Conservation (phyloP, 2,329 filamentous ascomycete species). For the Onygena corvina region DNA sequence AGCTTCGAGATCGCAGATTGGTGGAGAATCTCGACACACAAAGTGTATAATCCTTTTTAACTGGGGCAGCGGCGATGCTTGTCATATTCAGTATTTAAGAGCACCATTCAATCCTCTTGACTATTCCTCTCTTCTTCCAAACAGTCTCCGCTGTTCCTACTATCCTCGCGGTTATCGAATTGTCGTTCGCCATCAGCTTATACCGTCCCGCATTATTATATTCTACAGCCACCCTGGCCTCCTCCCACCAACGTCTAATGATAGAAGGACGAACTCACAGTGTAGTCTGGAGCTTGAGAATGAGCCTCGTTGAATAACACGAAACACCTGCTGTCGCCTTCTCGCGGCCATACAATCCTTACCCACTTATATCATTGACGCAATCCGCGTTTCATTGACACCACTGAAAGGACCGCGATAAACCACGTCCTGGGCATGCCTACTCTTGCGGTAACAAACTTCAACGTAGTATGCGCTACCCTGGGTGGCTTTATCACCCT, state of each 20-base stretch:
- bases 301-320: conserved; percentile 3
- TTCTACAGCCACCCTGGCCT: background rate
- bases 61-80: background rate
- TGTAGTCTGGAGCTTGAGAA: conserved; percentile 2
- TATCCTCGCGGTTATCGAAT: no score
- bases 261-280: background rate
- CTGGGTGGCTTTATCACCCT: conserved; percentile 77
- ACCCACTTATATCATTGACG: no score
- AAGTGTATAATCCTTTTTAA: background rate
- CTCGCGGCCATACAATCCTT: background rate
- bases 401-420: no score
- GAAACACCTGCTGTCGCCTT: background rate
- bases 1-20: conserved; percentile 6
- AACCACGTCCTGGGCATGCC: no score
- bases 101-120: background rate
- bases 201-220: background rate
- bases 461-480: conserved; percentile 71
- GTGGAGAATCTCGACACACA: conserved; percentile 2
- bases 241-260: background rate
- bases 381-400: no score
- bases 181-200: no score
- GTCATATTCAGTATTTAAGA: background rate
- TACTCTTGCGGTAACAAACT: conserved; percentile 55
- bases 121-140: background rate
- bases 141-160: background rate